Percentiles rank a stretch among this genome's conserved stretches.
These are phyloP conservation scores for Lobosporangium transversale DNA, from an alignment of 192 early-diverging fungal species.

Conservation along the genomic window DNA sequence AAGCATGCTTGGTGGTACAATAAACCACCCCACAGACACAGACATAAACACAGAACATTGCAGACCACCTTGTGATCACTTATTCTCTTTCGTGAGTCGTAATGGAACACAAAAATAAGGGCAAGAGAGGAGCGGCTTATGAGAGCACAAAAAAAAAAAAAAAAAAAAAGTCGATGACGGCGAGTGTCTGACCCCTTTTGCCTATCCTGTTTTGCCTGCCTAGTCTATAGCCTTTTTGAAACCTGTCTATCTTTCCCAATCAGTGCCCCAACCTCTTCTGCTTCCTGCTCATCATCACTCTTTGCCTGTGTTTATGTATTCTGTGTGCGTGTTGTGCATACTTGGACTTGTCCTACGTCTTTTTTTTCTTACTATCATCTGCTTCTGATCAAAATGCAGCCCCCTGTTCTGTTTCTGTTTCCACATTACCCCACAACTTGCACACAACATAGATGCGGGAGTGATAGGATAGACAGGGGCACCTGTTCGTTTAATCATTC, in stretches of 20 bases:
- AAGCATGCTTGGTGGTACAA: conserved; percentile 21
- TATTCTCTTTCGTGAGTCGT: too few relatives aligned
- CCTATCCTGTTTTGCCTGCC: neutral
- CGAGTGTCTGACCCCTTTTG: too few relatives aligned
- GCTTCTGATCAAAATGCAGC: neutral
- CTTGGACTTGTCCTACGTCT: neutral
- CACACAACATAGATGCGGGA: neutral
- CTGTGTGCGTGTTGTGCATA: neutral
- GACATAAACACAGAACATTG: neutral
- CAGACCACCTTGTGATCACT: conserved; percentile 19
- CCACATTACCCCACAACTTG: neutral
- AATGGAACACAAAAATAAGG: too few relatives aligned
- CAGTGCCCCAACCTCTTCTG: too few relatives aligned
- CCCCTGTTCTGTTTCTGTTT: neutral
- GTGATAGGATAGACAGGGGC: neutral
- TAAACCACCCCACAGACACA: conserved; percentile 14
- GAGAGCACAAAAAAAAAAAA: conserved; percentile 6
- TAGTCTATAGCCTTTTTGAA: neutral
- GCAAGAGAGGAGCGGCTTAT: too few relatives aligned
- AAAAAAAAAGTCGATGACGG: neutral
- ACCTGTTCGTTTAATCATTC: neutral
- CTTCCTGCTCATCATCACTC: too few relatives aligned
- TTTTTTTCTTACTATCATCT: neutral
- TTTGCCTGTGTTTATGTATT: too few relatives aligned
- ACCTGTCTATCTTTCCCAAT: too few relatives aligned